Evolutionary conservation across 2,329 filamentous ascomycete genomes (phyloP).

Genomic region (Phaeomoniella chlamydospora): DNA sequence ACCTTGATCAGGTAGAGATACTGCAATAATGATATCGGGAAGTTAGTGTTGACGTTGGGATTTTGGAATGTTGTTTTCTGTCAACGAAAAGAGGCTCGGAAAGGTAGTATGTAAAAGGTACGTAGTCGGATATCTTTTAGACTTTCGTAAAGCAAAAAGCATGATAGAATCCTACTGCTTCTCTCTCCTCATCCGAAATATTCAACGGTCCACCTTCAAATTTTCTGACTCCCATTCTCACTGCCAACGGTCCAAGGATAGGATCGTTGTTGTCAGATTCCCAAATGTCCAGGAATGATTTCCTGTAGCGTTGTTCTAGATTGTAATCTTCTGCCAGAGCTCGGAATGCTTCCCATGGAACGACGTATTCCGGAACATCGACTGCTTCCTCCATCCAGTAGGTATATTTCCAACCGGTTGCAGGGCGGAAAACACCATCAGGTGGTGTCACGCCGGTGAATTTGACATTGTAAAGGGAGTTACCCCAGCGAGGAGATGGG

Average conservation of each 20-base stretch:
- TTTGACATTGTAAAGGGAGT: constrained; percentile 78
- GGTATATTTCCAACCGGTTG: constrained; percentile 95
- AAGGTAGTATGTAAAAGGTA: too few relatives aligned
- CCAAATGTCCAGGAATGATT: constrained; percentile 84
- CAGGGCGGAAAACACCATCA: constrained; percentile 83
- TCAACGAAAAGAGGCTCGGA: too few relatives aligned
- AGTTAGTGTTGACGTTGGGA: too few relatives aligned
- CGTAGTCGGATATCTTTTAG: too few relatives aligned
- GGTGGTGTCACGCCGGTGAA: constrained; percentile 48
- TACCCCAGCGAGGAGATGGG: constrained; percentile 58
- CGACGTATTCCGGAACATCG: constrained; percentile 93
- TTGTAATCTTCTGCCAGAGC: constrained; percentile 94
- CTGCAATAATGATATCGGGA: too few relatives aligned
- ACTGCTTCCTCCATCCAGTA: constrained; percentile 95
- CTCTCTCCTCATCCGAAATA: constrained; percentile 76
- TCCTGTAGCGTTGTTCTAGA: constrained; percentile 86
- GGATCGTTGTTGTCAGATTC: constrained; percentile 76
- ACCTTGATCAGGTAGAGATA: too few relatives aligned
- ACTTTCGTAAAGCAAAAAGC: constrained; percentile 98
- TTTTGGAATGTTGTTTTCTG: too few relatives aligned
- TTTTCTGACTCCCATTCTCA: constrained; percentile 87
- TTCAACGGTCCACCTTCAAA: constrained; percentile 50
- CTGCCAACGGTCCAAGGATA: constrained; percentile 68
- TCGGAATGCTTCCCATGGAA: constrained; percentile 95
- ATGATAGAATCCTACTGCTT: constrained; percentile 76